phyloP scores from a whole-genome alignment of 2,329 filamentous ascomycete genomes.

The Ceratocystis papillata region DNA sequence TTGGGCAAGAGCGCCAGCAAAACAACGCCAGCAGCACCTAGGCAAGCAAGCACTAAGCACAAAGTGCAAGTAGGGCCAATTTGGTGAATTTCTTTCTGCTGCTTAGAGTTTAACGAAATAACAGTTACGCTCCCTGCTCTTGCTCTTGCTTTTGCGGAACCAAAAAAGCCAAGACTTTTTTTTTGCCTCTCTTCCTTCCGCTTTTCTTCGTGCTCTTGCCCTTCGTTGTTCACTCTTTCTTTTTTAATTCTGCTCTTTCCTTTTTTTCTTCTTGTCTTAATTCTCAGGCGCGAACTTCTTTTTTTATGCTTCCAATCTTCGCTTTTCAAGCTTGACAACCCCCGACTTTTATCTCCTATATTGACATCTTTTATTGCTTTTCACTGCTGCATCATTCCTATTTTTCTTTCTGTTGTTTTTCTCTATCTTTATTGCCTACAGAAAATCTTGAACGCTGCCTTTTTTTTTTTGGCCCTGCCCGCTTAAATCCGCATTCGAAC shows the following conservation, averaged over 20 bases:
- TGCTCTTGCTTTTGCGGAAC: slow-evolving; percentile 4
- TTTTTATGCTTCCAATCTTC: slow-evolving; percentile 24
- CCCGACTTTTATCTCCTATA: neutral
- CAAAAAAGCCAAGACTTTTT: slow-evolving; percentile 15
- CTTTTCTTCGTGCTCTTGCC: neutral
- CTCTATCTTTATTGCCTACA: slow-evolving; percentile 6
- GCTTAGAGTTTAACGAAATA: neutral
- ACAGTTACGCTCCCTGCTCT: neutral
- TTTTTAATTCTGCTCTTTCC: neutral
- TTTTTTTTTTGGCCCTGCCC: neutral
- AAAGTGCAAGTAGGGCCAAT: no score
- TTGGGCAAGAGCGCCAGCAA: no score
- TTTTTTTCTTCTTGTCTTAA: neutral
- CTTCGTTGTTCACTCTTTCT: neutral
- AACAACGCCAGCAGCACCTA: no score
- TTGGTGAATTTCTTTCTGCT: no score
- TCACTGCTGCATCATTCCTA: neutral
- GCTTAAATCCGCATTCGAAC: neutral
- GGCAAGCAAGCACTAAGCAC: no score
- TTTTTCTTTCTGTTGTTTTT: slow-evolving; percentile 1
- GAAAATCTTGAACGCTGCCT: neutral
- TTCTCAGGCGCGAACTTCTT: slow-evolving; percentile 1
- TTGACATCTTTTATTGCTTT: neutral
- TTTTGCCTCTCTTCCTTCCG: slow-evolving; percentile 1
- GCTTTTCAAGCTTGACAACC: slow-evolving; percentile 4